phyloP scores from a whole-genome alignment of 306 rosid genomes.

The Lablab purpureus region DNA sequence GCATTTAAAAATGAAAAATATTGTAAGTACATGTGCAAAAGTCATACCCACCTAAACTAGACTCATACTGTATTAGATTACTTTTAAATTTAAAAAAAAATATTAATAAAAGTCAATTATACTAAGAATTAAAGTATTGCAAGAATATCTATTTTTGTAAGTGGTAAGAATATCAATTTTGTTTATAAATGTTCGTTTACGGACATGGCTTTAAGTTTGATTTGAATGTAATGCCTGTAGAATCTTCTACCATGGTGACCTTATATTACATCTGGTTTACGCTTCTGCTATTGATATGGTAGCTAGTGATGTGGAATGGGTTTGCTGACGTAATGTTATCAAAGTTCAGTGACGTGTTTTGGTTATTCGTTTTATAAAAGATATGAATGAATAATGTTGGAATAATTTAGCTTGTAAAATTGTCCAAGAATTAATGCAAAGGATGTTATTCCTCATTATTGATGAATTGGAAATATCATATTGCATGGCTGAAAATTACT shows the following conservation, averaged over 20 bases:
- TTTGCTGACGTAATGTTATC: not conserved
- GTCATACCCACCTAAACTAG: no score
- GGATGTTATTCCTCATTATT: no score
- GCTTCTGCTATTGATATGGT: not conserved
- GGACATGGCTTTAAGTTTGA: not conserved
- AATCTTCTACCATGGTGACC: not conserved
- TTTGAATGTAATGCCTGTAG: not conserved
- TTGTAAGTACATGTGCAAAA: no score
- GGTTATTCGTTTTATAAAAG: not conserved
- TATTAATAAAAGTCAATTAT: no score
- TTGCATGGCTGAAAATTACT: no score
- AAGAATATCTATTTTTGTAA: no score
- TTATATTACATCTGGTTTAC: not conserved
- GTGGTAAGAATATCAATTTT: no score
- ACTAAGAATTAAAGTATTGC: no score
- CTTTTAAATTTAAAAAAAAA: no score
- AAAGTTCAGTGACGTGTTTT: not conserved
- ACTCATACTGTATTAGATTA: no score
- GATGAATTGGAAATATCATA: no score
- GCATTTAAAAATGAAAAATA: no score
- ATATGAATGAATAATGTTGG: not conserved
- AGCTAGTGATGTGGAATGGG: not conserved
- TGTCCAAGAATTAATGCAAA: conserved; percentile 1
- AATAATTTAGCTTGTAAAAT: not conserved
- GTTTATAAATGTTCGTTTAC: not conserved